phyloP scores from a whole-genome alignment of 2,329 filamentous ascomycete genomes.

The Sarocladiaceae sp. region DNA sequence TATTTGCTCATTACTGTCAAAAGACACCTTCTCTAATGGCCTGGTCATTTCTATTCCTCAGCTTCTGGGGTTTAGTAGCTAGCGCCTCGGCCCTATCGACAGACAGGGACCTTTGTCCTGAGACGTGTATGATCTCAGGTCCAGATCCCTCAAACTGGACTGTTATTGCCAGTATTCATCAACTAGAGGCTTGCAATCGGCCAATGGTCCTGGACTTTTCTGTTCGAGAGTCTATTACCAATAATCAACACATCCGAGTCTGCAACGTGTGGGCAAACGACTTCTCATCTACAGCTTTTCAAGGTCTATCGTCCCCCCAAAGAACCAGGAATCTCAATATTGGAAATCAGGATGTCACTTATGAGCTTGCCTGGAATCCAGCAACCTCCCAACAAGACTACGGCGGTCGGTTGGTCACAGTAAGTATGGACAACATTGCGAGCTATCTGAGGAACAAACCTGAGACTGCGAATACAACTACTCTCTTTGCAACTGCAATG shows the following conservation, averaged over 20 bases:
- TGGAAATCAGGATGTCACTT: neutral
- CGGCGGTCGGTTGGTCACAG: no score
- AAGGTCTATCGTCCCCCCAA: neutral
- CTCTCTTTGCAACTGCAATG: no score
- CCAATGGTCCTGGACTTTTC: neutral
- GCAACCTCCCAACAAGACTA: no score
- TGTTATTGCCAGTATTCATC: neutral
- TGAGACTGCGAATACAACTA: no score
- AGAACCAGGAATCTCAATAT: neutral
- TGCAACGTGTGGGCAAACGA: slow-evolving; percentile 26
- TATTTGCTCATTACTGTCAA: no score
- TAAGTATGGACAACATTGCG: no score
- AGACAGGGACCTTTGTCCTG: neutral
- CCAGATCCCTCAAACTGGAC: neutral
- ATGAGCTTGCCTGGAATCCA: no score
- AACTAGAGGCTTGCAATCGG: neutral
- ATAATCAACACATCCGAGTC: slow-evolving; percentile 26
- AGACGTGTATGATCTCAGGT: neutral
- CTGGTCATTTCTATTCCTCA: neutral
- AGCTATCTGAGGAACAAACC: no score
- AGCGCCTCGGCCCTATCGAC: neutral
- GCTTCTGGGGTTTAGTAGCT: neutral
- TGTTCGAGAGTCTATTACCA: neutral
- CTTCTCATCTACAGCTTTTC: slow-evolving; percentile 18
- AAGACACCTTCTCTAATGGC: no score